Evolutionary conservation across 192 early-diverging fungal genomes (phyloP).

Genomic region (Coemansia sp.): DNA sequence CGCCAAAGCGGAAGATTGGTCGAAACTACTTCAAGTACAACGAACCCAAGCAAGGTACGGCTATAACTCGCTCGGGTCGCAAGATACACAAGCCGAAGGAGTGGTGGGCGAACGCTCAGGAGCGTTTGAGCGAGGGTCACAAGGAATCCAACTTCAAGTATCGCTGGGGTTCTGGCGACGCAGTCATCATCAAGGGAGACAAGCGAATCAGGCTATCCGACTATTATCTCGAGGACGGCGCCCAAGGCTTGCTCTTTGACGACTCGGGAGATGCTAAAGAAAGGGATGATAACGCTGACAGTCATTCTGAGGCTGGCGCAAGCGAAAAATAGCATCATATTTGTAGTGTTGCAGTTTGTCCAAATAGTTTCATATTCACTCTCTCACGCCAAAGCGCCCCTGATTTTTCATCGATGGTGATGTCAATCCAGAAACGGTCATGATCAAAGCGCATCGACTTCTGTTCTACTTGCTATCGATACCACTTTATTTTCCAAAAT

Average conservation of each 20-base stretch:
- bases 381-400: neutral
- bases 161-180: slow-evolving; percentile 47
- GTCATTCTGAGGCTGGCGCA: neutral
- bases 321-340: neutral
- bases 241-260: slow-evolving; percentile 3
- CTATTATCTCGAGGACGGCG: slow-evolving; percentile 20
- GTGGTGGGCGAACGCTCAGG: slow-evolving; percentile 54
- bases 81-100: slow-evolving; percentile 43
- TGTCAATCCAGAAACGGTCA: neutral
- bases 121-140: slow-evolving; percentile 30
- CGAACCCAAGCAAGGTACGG: slow-evolving; percentile 19
- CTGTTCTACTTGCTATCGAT: neutral
- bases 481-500: neutral
- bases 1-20: slow-evolving; percentile 21
- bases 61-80: slow-evolving; percentile 46
- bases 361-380: neutral
- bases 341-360: too few species aligned
- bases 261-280: slow-evolving; percentile 3
- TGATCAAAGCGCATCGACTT: neutral
- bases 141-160: slow-evolving; percentile 39
- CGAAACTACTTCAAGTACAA: slow-evolving; percentile 23
- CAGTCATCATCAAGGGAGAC: slow-evolving; percentile 31
- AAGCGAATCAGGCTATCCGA: slow-evolving; percentile 44
- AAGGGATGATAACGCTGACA: neutral
- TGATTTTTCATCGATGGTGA: neutral